Conservation (phyloP, 495 filamentous ascomycete genomes). For the Friedmanniomyces simplex region DNA sequence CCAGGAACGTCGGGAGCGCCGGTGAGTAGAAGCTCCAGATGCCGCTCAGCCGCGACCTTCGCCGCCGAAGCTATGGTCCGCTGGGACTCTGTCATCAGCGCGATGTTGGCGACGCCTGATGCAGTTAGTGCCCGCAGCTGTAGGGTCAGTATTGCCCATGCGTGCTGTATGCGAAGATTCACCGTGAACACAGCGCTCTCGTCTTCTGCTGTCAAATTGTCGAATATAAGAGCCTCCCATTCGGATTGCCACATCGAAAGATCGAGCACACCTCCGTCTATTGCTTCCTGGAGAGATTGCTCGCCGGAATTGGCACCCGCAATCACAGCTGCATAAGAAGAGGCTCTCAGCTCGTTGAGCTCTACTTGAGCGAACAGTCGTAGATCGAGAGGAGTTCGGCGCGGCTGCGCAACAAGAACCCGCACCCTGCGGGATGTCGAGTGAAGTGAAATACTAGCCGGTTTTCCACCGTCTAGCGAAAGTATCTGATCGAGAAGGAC, state of each 20-base stretch:
- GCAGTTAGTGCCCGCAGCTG: constrained; percentile 14
- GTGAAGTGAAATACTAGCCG: constrained; percentile 34
- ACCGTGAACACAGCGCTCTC: constrained; percentile 9
- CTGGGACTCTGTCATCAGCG: constrained; percentile 38
- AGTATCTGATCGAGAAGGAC: constrained; percentile 34
- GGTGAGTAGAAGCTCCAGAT: constrained; percentile 32
- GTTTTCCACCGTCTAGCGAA: constrained; percentile 42
- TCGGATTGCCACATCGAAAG: constrained; percentile 18
- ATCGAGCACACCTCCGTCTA: constrained; percentile 5
- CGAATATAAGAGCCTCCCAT: constrained; percentile 6
- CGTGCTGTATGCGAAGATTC: constrained; percentile 21
- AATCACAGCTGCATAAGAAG: constrained; percentile 24
- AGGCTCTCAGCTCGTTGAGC: constrained; percentile 32
- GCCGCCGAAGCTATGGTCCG: constrained; percentile 37
- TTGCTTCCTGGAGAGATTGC: not conserved
- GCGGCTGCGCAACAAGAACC: constrained; percentile 35
- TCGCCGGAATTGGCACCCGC: not conserved
- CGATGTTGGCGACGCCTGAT: constrained; percentile 21
- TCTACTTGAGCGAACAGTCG: constrained; percentile 44
- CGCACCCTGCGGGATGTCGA: constrained; percentile 37
- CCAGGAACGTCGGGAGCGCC: constrained; percentile 32
- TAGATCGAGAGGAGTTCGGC: constrained; percentile 38
- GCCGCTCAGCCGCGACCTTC: constrained; percentile 40
- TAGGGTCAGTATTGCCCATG: constrained; percentile 20
- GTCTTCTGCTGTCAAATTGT: not conserved